These are phyloP conservation scores for Bathelium albidoporum DNA, from an alignment of 495 filamentous ascomycete genomes.

Conservation along the genomic window DNA sequence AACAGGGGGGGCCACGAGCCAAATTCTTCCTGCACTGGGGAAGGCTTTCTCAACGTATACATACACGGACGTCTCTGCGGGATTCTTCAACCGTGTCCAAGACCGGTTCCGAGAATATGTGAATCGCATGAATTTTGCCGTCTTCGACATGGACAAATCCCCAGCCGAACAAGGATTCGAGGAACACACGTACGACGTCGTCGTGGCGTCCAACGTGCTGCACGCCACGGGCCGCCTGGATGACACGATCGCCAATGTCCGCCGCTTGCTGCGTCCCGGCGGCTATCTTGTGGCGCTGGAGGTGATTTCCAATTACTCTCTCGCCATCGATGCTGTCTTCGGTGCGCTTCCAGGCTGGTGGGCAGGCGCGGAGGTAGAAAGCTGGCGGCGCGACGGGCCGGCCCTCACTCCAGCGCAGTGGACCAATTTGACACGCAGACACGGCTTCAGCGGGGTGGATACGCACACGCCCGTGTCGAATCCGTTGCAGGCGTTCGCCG, in stretches of 20 bases:
- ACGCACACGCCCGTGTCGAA: too few relatives aligned
- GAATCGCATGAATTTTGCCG: not conserved
- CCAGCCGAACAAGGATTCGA: conserved; percentile 36
- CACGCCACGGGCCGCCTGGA: conserved; percentile 39
- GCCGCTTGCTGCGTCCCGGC: not conserved
- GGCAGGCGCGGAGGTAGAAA: conserved; percentile 37
- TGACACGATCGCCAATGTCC: conserved; percentile 31
- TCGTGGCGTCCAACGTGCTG: conserved; percentile 38
- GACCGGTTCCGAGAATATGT: conserved; percentile 15
- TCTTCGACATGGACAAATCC: conserved; percentile 26
- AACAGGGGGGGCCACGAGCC: too few relatives aligned
- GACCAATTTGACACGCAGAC: too few relatives aligned
- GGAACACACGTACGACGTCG: conserved; percentile 35
- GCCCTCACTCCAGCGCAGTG: too few relatives aligned
- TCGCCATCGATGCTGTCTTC: too few relatives aligned
- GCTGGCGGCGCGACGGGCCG: too few relatives aligned
- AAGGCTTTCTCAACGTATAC: not conserved
- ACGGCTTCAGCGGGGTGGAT: too few relatives aligned
- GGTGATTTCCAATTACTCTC: conserved; percentile 23
- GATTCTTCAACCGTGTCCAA: conserved; percentile 8
- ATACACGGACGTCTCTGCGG: not conserved
- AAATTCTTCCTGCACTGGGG: too few relatives aligned
- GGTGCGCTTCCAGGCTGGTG: conserved; percentile 36
- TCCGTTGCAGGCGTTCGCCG: too few relatives aligned
- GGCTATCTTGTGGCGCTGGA: conserved; percentile 34